These are phyloP conservation scores for Viscum album DNA, from an alignment of 177 flowering plant species.

Conservation along the genomic window DNA sequence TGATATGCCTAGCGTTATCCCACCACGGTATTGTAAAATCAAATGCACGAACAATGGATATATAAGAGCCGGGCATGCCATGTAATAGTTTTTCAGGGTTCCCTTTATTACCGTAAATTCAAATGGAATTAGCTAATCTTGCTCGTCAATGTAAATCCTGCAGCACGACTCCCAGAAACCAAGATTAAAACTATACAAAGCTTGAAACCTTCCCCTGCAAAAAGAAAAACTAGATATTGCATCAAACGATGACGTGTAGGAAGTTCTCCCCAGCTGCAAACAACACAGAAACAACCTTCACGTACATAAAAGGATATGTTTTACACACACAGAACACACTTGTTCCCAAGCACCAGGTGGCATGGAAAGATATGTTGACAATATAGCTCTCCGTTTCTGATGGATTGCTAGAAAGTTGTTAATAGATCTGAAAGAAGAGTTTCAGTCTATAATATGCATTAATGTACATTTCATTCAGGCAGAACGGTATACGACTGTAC, in stretches of 20 bases:
- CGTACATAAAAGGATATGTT: neutral
- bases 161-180: too few relatives aligned
- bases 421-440: conserved; percentile 40
- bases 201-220: conserved; percentile 64
- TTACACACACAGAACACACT: conserved; percentile 36
- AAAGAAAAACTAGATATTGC: conserved; percentile 36
- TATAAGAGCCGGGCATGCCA: too few relatives aligned
- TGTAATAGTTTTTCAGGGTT: too few relatives aligned
- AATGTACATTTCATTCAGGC: too few relatives aligned
- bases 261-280: neutral
- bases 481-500: too few relatives aligned
- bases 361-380: conserved; percentile 61
- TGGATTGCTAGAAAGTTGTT: conserved; percentile 80
- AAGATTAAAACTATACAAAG: too few relatives aligned
- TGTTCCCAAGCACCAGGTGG: conserved; percentile 58
- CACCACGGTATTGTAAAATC: too few relatives aligned
- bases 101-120: too few relatives aligned
- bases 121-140: too few relatives aligned
- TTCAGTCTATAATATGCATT: neutral
- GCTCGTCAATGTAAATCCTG: too few relatives aligned
- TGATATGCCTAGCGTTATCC: too few relatives aligned
- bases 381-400: conserved; percentile 92
- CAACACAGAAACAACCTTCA: conserved; percentile 7
- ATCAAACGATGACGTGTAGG: conserved; percentile 20
- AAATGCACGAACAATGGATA: too few relatives aligned